Evolutionary conservation across 2,329 filamentous ascomycete species (phyloP), one percentile per base, ranked within the genome.

Genomic region (Ceratocystis huliohia): DNA sequence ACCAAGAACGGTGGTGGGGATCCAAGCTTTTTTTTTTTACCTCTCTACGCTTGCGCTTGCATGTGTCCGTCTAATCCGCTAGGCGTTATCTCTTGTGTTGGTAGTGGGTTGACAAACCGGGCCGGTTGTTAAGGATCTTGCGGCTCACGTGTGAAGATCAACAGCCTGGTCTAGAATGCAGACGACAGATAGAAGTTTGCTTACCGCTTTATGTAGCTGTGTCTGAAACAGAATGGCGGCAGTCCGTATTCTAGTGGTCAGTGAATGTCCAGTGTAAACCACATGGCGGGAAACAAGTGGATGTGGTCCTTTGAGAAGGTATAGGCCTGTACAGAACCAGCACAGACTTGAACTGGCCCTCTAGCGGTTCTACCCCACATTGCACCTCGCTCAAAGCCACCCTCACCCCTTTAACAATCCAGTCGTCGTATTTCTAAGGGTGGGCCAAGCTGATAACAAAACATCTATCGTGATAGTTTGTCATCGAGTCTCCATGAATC

Each of bases 111-210:
- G 8, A 28, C 22, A 57, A 57, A 57, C 53, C 53, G 53, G 53
- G 53, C 53, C 53, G 22, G 53, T 57, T 57, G 53, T 57, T 30
- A 15, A 57, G 53, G 53, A 57, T 57, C 25, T 57, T 28, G 53
- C 46, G 17, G 25, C 25, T 30, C 53, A 57, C 53, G 20, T 28
- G 22, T 13, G 22, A 57, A 57, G 8, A 57, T 22, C 25, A 28
- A 33, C 53, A 28, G 53, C 15, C 53, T 33, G 53, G 53, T 15
- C 53, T 28, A 57, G 53, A 57, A 57, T 57, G 53, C 25, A 13
- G 25, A 57, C 53, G 20, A 30, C 33, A 6, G 22, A 10, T 30
- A 13, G 30, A 33, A 37, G 25, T 57, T 57, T 17, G 15, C 25
- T 57, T 25, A 50, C 46, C 15, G 46, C 46, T n/a, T 20, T 6